Conservation (phyloP, 352 stramenopile genomes). For the Phytopythium cucurbitacearum region DNA sequence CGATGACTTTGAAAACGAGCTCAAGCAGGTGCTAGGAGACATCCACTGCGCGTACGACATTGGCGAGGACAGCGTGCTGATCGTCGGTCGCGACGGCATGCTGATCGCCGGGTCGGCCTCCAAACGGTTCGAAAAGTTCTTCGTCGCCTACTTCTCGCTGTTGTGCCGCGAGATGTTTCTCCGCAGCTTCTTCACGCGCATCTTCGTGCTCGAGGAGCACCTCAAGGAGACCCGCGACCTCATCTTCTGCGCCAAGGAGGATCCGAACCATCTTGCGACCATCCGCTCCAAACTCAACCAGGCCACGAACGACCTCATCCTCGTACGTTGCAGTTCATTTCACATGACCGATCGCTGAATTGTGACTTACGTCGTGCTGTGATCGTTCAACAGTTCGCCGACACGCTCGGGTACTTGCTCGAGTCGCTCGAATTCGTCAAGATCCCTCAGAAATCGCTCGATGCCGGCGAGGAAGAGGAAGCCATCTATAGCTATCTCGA, state of each 20-base stretch:
- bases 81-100: slow-evolving; percentile 92
- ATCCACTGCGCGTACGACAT: slow-evolving; percentile 94
- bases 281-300: slow-evolving; percentile 87
- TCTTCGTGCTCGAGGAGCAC: slow-evolving; percentile 94
- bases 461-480: slow-evolving; percentile 44
- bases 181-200: slow-evolving; percentile 94
- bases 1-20: slow-evolving; percentile 95
- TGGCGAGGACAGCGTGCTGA: slow-evolving; percentile 91
- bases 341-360: no score
- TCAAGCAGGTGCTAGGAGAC: slow-evolving; percentile 93
- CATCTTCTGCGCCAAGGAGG: slow-evolving; percentile 83
- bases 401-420: slow-evolving; percentile 92
- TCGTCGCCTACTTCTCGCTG: slow-evolving; percentile 94
- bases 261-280: slow-evolving; percentile 80
- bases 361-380: no score
- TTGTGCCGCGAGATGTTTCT: slow-evolving; percentile 95
- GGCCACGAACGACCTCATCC: slow-evolving; percentile 91
- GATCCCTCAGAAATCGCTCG: slow-evolving; percentile 37
- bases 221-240: slow-evolving; percentile 90
- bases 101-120: slow-evolving; percentile 91
- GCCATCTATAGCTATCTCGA: slow-evolving; percentile 92
- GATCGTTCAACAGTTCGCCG: slow-evolving; percentile 58
- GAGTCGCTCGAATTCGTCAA: slow-evolving; percentile 91
- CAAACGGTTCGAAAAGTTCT: slow-evolving; percentile 91
- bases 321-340: slow-evolving; percentile 23